Conservation (phyloP, 2,329 filamentous ascomycete genomes). For the Fusarium secorum region DNA sequence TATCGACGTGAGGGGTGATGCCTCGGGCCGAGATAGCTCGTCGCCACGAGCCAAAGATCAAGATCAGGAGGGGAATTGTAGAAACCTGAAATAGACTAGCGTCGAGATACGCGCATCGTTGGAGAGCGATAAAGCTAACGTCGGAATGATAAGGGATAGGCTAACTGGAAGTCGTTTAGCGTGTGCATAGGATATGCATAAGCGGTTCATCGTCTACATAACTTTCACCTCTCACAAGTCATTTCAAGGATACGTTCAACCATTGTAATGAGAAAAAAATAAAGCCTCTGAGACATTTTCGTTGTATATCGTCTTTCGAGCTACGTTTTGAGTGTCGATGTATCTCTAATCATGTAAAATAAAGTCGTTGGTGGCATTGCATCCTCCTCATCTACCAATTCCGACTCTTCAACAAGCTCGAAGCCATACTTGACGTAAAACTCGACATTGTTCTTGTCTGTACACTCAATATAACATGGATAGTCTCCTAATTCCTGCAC, state of each 20-base stretch:
- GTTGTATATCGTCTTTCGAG: background rate
- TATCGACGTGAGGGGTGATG: background rate
- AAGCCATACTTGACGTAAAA: background rate
- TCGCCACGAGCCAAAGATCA: background rate
- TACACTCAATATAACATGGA: background rate
- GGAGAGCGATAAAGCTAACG: background rate
- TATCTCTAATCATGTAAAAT: background rate
- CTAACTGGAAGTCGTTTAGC: background rate
- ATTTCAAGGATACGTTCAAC: background rate
- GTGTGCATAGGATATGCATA: accelerated
- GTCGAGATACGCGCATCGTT: background rate
- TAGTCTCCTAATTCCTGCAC: background rate
- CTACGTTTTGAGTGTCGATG: background rate
- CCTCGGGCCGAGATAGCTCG: background rate
- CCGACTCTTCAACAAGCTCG: background rate
- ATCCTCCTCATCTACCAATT: background rate
- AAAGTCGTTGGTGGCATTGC: background rate
- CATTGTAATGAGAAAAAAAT: background rate
- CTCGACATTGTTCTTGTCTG: background rate
- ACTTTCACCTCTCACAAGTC: background rate
- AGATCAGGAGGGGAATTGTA: background rate
- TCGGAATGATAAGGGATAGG: accelerated
- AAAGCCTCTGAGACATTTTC: background rate
- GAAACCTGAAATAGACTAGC: background rate
- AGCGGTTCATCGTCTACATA: background rate